Conservation (phyloP, 192 early-diverging fungal species). For the Anaeromyces robustus region DNA sequence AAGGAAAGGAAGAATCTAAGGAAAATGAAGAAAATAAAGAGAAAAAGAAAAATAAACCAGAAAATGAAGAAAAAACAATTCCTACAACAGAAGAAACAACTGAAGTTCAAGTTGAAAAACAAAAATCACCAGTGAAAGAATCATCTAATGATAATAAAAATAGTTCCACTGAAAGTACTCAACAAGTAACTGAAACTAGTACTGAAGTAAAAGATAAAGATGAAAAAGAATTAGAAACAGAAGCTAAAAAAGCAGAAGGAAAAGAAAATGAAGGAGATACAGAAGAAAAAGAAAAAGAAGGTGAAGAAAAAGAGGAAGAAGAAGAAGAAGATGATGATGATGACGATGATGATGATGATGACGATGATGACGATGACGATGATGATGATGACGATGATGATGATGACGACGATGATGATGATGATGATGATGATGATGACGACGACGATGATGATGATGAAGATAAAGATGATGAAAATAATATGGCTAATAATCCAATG, state of each 20-base stretch:
- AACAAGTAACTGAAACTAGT: no score
- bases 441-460: not conserved
- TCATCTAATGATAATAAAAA: no score
- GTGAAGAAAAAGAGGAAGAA: not conserved
- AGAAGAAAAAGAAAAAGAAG: not conserved
- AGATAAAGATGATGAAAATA: not conserved
- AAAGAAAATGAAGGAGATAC: not conserved
- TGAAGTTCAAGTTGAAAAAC: no score
- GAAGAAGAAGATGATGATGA: not conserved
- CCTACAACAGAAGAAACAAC: not conserved
- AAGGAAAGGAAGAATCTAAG: not conserved
- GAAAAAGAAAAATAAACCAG: not conserved
- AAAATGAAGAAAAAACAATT: not conserved
- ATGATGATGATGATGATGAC: not conserved
- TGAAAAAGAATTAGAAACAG: not conserved
- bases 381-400: not conserved
- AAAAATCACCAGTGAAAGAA: no score
- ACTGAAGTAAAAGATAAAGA: not conserved
- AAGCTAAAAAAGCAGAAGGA: not conserved
- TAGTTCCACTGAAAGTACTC: no score
- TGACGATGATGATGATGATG: not conserved
- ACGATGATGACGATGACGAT: not conserved
- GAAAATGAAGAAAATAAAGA: not conserved
- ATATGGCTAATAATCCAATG: not conserved
- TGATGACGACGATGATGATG: not conserved